Conservation (phyloP, 352 stramenopile species). For the Nothophytophthora sp. region DNA sequence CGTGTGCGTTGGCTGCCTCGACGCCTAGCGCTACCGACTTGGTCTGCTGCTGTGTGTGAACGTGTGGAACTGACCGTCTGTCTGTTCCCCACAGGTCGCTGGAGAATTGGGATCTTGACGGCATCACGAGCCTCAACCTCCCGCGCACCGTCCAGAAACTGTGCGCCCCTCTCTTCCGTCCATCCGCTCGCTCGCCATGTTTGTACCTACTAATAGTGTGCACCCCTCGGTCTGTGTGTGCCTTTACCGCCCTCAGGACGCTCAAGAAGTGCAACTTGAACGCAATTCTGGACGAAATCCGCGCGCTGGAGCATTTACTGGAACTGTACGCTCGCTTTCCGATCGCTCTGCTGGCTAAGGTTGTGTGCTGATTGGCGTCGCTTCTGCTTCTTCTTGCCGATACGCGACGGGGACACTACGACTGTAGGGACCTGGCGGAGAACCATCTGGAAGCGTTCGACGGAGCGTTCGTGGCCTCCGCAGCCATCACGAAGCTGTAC, state of each 20-base stretch:
- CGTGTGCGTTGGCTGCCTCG: slow-evolving; percentile 27
- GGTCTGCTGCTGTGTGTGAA: no score
- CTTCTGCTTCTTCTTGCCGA: neutral
- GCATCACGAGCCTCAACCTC: slow-evolving; percentile 38
- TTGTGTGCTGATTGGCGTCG: neutral
- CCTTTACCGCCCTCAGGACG: slow-evolving; percentile 15
- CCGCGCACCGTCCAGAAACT: slow-evolving; percentile 51
- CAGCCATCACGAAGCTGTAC: slow-evolving; percentile 41
- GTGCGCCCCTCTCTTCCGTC: slow-evolving; percentile 20
- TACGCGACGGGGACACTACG: no score
- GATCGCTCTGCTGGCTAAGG: slow-evolving; percentile 1
- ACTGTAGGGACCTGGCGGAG: slow-evolving; percentile 43
- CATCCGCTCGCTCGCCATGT: neutral
- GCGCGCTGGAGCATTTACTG: slow-evolving; percentile 34
- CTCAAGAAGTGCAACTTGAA: slow-evolving; percentile 53
- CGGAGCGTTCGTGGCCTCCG: slow-evolving; percentile 27
- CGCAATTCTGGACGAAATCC: slow-evolving; percentile 42
- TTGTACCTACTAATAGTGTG: neutral
- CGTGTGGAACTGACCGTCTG: neutral
- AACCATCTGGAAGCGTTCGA: slow-evolving; percentile 43
- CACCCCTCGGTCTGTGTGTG: neutral
- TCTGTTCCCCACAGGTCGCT: slow-evolving; percentile 32
- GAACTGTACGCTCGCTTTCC: slow-evolving; percentile 32
- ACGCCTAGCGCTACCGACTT: neutral
- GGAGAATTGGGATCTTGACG: slow-evolving; percentile 64